Percentiles rank a stretch among this genome's conserved stretches.
Conservation (phyloP, 192 early-diverging fungal genomes). For the Backusella circina region DNA sequence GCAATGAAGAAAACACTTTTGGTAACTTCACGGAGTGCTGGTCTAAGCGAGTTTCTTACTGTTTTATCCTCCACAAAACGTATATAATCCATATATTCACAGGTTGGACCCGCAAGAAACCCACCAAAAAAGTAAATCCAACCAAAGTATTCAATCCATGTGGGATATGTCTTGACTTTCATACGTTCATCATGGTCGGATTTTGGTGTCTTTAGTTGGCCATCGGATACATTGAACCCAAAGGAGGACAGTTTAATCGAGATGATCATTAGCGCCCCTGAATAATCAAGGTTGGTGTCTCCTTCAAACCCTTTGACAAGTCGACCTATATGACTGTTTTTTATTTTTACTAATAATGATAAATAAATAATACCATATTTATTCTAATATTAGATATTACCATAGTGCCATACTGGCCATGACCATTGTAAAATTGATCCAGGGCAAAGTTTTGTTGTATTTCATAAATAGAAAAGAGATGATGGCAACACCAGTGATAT, state of each 20-base stretch:
- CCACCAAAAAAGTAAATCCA: slow-evolving; percentile 86
- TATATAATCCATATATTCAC: slow-evolving; percentile 61
- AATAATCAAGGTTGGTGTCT: slow-evolving; percentile 70
- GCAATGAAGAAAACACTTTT: neutral
- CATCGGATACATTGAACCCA: slow-evolving; percentile 83
- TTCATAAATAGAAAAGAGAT: slow-evolving; percentile 53
- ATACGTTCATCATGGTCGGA: slow-evolving; percentile 26
- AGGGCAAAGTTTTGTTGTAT: slow-evolving; percentile 36
- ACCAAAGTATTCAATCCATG: slow-evolving; percentile 57
- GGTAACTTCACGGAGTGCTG: neutral
- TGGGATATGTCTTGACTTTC: neutral
- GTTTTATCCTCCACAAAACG: slow-evolving; percentile 18
- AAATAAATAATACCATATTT: neutral
- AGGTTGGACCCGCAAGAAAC: slow-evolving; percentile 80
- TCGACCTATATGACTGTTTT: slow-evolving; percentile 46
- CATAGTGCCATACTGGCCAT: slow-evolving; percentile 67
- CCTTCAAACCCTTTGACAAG: slow-evolving; percentile 38
- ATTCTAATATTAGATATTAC: slow-evolving; percentile 27
- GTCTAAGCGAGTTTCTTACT: neutral
- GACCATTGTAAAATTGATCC: slow-evolving; percentile 53
- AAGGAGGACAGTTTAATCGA: slow-evolving; percentile 90
- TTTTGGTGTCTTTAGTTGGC: slow-evolving; percentile 52
- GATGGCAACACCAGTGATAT: slow-evolving; percentile 46
- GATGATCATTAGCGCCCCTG: slow-evolving; percentile 92
- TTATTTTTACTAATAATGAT: neutral